Percentiles rank a stretch among this genome's conserved stretches.
phyloP scores from a whole-genome alignment of 192 early-diverging fungal genomes.

The Gorgonomyces haynaldii region DNA sequence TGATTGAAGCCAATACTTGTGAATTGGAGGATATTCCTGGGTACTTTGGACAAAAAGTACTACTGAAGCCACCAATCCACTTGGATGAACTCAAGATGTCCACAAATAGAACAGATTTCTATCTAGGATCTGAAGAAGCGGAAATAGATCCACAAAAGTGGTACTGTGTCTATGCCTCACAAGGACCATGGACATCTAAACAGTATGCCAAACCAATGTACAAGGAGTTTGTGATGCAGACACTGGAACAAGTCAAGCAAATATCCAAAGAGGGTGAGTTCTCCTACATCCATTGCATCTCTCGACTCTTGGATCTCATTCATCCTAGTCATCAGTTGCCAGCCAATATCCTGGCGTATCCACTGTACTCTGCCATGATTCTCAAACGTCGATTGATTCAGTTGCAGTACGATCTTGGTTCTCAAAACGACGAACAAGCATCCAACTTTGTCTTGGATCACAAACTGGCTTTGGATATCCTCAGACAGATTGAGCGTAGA shows the following conservation, averaged over 20 bases:
- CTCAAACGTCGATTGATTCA: conserved; percentile 24
- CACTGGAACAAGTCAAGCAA: conserved; percentile 16
- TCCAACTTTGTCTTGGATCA: conserved; percentile 13
- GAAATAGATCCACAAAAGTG: conserved; percentile 17
- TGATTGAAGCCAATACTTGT: conserved; percentile 19
- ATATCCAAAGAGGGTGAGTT: conserved; percentile 3
- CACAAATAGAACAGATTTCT: conserved; percentile 14
- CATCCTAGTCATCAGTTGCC: conserved; percentile 40
- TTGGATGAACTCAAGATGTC: conserved; percentile 2
- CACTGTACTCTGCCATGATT: conserved; percentile 20
- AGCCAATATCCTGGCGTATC: conserved; percentile 30
- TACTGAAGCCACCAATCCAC: not conserved
- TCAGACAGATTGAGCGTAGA: conserved; percentile 24
- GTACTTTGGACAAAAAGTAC: conserved; percentile 32
- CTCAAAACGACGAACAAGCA: conserved; percentile 17
- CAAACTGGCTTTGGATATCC: conserved; percentile 17
- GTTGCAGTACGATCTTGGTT: conserved; percentile 28
- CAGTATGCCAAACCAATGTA: conserved; percentile 9
- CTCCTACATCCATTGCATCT: conserved; percentile 25
- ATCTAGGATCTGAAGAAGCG: not conserved
- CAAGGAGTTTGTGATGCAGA: conserved; percentile 19
- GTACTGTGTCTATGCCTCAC: conserved; percentile 19
- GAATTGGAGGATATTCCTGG: conserved; percentile 29
- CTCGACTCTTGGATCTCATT: conserved; percentile 30
- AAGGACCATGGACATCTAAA: conserved; percentile 15